Evolutionary conservation across 2,329 filamentous ascomycete species (phyloP), one percentile per base, ranked within the genome.

Genomic region (Ilyonectria sp.): DNA sequence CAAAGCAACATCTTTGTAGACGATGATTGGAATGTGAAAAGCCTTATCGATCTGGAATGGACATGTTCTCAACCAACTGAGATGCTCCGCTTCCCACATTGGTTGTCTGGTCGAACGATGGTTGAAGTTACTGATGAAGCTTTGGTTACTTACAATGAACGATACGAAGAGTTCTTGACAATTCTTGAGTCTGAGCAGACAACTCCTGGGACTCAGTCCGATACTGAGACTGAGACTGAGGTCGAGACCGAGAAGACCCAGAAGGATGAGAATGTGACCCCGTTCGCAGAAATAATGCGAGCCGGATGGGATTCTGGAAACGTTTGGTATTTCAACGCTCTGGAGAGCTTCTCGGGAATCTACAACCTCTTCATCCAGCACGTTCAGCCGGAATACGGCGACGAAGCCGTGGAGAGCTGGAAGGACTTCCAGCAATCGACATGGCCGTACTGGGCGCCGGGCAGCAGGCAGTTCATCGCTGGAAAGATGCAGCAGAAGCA

Each of bases 1-100:
- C 71, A 75, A 53, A 80, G 80, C 63, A 84, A 85, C 61, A 79
- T 81, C 15, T 77, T 82, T 56, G 78, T 81, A 5, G 79, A 82
- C 60, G 56, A 75, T 15, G 57, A 80, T 44, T 81, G 78, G 77
- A 75, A 79, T 52, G 69, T 82, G 37, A 77, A 70, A 35, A 69
- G 58, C 52, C 55, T 81, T 11, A 75, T 81, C 64, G 79, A 81
- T 56, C 72, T 80, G 4, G 79, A 82, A 67, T 82, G 75, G 76
- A 73, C 76, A 23, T 77, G 70, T 49, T 67, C 75, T 15, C 63
- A 60, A n/a, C 76, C 77, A 15, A 43, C 75, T 11, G 77, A 81
- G 62, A 78, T 79, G 70, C 52, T 73, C n/a, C 57, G 65, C 15
- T 70, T 74, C 17, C 79, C 79, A 3, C 68, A 75, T 65, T 81